These are phyloP conservation scores for Pinus tabuliformis DNA, from an alignment of 75 land plant genomes.

Conservation along the genomic window DNA sequence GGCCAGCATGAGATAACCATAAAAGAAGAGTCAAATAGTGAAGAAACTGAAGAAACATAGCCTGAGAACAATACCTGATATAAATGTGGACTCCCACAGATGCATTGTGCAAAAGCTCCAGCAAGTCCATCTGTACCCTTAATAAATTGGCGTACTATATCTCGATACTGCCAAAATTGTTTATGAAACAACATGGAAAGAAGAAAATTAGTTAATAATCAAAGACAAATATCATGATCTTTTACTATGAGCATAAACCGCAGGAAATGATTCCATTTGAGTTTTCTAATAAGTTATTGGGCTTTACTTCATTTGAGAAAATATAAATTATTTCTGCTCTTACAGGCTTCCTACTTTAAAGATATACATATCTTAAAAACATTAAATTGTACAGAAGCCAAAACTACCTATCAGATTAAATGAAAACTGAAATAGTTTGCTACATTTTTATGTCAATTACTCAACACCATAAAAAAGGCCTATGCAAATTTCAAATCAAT, in stretches of 20 bases:
- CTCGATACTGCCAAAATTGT: slow-evolving; percentile 74
- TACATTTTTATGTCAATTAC: not conserved
- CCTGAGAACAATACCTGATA: slow-evolving; percentile 62
- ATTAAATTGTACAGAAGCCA: not conserved
- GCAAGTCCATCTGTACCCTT: slow-evolving; percentile 95
- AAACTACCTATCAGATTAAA: not conserved
- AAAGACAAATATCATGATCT: not conserved
- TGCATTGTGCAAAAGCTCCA: slow-evolving; percentile 95
- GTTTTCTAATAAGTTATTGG: not conserved
- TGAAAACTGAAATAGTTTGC: not conserved
- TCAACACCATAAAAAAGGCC: not conserved
- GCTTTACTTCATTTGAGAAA: too few relatives aligned
- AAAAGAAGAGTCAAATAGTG: not conserved
- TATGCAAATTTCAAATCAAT: too few relatives aligned
- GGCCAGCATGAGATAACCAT: not conserved
- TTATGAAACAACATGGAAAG: not conserved
- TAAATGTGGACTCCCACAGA: slow-evolving; percentile 92
- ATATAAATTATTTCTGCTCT: not conserved
- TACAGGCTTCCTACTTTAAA: not conserved
- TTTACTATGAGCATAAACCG: not conserved
- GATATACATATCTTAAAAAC: not conserved
- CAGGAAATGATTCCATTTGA: not conserved
- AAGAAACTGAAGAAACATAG: not conserved
- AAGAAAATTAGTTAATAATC: not conserved
- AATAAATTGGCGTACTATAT: slow-evolving; percentile 82